Evolutionary conservation across 805 yeast species (phyloP).

Genomic region (Clavispora carvajalis): DNA sequence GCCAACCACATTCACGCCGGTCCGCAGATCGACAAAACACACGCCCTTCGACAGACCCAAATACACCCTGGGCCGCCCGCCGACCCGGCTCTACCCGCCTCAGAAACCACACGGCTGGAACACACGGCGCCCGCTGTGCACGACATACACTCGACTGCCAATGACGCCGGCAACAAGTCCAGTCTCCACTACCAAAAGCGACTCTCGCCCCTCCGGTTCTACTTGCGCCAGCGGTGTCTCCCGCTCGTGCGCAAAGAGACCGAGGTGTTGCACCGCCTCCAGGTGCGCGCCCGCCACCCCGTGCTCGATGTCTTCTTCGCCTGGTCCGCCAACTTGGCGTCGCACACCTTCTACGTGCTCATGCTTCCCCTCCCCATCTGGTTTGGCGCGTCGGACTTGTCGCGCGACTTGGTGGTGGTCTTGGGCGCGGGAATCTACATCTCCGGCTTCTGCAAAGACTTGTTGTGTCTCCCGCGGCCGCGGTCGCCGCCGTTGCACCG

Average conservation of each 20-base stretch:
- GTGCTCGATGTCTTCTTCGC: slow-evolving; percentile 71
- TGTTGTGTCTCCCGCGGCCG: slow-evolving; percentile 87
- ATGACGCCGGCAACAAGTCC: slow-evolving; percentile 74
- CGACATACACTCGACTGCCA: too few relatives aligned
- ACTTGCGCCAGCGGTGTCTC: slow-evolving; percentile 47
- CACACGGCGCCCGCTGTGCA: too few relatives aligned
- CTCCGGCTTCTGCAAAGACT: slow-evolving; percentile 77
- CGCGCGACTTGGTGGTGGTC: slow-evolving; percentile 56
- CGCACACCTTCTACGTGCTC: slow-evolving; percentile 89
- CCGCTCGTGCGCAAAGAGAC: slow-evolving; percentile 65
- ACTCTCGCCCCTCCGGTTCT: slow-evolving; percentile 52
- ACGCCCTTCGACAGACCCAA: too few relatives aligned
- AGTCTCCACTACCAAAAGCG: slow-evolving; percentile 56
- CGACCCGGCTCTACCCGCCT: too few relatives aligned
- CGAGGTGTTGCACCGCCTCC: slow-evolving; percentile 50
- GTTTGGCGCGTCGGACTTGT: slow-evolving; percentile 58
- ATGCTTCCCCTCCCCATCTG: slow-evolving; percentile 82
- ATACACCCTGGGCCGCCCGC: too few relatives aligned
- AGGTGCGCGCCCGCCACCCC: slow-evolving; percentile 43
- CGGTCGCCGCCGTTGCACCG: slow-evolving; percentile 86
- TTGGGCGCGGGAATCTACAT: slow-evolving; percentile 67
- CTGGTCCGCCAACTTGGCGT: slow-evolving; percentile 82
- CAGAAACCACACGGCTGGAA: too few relatives aligned
- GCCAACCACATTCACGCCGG: too few relatives aligned
- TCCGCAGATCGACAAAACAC: too few relatives aligned